A percentile compares a stretch with the other conserved stretches of the same genome.
phyloP scores from a whole-genome alignment of 2,329 filamentous ascomycete species.

The Pleomassaria siparia region DNA sequence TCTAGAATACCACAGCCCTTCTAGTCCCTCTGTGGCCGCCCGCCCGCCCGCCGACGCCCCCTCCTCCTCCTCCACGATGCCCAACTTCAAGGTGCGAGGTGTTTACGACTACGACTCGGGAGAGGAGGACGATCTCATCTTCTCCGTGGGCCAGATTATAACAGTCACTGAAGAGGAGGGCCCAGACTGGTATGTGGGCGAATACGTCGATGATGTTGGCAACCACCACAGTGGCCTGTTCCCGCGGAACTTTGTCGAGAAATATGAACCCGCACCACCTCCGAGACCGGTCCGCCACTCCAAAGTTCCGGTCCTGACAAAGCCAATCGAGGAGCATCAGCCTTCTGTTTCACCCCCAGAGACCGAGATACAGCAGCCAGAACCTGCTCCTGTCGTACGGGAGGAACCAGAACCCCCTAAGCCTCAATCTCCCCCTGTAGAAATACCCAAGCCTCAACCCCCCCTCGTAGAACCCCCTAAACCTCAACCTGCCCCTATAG shows the following conservation, averaged over 20 bases:
- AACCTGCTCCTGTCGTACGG: slow-evolving; percentile 19
- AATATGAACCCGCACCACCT: slow-evolving; percentile 87
- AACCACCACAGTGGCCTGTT: slow-evolving; percentile 82
- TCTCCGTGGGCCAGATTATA: slow-evolving; percentile 82
- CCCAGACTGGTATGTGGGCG: slow-evolving; percentile 88
- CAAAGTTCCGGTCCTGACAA: too few relatives aligned
- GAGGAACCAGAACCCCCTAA: slow-evolving; percentile 39
- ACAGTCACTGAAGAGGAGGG: slow-evolving; percentile 92
- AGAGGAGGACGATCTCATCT: slow-evolving; percentile 94
- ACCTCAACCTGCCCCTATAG: slow-evolving; percentile 40
- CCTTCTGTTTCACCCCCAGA: slow-evolving; percentile 30
- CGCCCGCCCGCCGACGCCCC: slow-evolving; percentile 5
- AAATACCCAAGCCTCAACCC: too few relatives aligned
- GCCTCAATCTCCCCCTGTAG: slow-evolving; percentile 40
- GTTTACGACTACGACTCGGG: slow-evolving; percentile 90
- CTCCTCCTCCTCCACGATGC: slow-evolving; percentile 26
- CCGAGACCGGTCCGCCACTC: slow-evolving; percentile 73
- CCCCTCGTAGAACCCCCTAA: too few relatives aligned
- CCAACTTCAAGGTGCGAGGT: slow-evolving; percentile 85
- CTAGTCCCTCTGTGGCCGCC: slow-evolving; percentile 2
- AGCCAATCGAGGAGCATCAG: slow-evolving; percentile 36
- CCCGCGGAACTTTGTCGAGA: slow-evolving; percentile 95
- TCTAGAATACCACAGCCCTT: slow-evolving; percentile 2
- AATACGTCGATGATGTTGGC: slow-evolving; percentile 78
- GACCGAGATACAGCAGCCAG: slow-evolving; percentile 33